Conservation (phyloP, 2,329 filamentous ascomycete species). For the Trichoderma lentiforme region DNA sequence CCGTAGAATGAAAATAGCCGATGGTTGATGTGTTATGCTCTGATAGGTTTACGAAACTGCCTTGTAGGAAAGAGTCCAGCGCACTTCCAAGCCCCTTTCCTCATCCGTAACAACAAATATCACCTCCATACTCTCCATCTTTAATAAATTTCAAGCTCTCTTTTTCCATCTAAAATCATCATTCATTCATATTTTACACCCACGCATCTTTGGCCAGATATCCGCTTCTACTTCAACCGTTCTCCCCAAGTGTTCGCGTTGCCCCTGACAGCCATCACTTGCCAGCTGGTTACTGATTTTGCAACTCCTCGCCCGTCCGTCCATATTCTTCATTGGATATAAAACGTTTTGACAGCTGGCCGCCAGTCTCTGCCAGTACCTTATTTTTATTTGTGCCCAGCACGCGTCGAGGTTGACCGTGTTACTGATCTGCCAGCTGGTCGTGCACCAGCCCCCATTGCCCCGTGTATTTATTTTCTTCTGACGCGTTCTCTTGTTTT, state of each 20-base stretch:
- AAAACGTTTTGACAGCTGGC: not conserved
- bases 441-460: not conserved
- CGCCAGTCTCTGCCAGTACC: not conserved
- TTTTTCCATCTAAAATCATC: not conserved
- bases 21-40: not conserved
- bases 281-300: not conserved
- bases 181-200: not conserved
- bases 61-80: not conserved
- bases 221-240: no score
- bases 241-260: not conserved
- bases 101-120: not conserved
- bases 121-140: not conserved
- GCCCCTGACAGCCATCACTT: not conserved
- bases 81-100: not conserved
- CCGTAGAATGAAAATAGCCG: not conserved
- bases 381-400: not conserved
- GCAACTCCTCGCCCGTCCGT: not conserved
- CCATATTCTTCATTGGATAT: not conserved
- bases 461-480: not conserved
- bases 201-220: not conserved
- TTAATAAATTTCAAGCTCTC: not conserved
- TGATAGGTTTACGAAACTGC: not conserved
- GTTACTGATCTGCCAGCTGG: not conserved
- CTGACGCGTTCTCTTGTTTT: not conserved
- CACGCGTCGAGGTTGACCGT: not conserved